Evolutionary conservation across 805 yeast species (phyloP).

Genomic region (Yarrowia keelungensis): DNA sequence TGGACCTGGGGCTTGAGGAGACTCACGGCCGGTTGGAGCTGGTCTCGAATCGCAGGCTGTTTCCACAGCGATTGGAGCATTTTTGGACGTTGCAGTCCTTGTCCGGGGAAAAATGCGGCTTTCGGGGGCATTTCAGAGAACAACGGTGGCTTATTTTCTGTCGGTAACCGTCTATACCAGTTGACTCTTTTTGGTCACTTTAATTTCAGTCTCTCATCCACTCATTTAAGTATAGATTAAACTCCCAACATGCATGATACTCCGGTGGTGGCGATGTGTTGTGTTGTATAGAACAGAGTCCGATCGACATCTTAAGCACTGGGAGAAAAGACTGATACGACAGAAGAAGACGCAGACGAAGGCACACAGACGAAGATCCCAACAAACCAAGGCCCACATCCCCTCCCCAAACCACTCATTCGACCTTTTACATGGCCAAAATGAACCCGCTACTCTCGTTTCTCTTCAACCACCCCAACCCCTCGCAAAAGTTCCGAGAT

Average conservation of each 20-base stretch:
- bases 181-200: not conserved
- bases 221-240: not conserved
- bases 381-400: not conserved
- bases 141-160: too few relatives aligned
- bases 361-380: not conserved
- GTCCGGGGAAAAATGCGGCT: conserved; percentile 34
- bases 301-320: not conserved
- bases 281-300: not conserved
- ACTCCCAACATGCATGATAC: conserved; percentile 35
- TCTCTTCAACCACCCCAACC: conserved; percentile 69
- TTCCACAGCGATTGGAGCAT: conserved; percentile 22
- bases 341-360: not conserved
- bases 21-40: not conserved
- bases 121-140: not conserved
- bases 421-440: too few relatives aligned
- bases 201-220: not conserved
- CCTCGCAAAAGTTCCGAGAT: conserved; percentile 45
- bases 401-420: not conserved
- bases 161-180: too few relatives aligned
- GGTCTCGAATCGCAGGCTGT: not conserved
- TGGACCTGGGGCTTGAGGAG: not conserved
- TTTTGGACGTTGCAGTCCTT: conserved; percentile 12
- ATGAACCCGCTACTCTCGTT: conserved; percentile 36
- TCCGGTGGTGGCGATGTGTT: conserved; percentile 25
- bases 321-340: not conserved